Evolutionary conservation across 2,329 filamentous ascomycete genomes (phyloP).

Genomic region (Plectosphaerella cucumerina): DNA sequence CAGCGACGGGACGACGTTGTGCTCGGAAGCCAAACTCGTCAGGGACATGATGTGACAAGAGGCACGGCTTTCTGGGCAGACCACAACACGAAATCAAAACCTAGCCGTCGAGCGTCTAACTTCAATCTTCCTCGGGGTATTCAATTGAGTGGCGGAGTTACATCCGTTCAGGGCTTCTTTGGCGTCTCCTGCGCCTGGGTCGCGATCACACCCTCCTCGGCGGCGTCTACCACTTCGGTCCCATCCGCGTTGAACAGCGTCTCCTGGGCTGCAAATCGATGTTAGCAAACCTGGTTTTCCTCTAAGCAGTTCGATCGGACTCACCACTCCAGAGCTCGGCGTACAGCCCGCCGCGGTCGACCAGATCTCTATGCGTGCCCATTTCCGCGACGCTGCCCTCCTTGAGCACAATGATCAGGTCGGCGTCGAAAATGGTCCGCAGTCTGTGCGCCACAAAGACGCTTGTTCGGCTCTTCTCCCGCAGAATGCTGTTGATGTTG

Average conservation of each 20-base stretch:
- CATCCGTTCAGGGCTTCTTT: not conserved
- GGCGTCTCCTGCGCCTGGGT: not conserved
- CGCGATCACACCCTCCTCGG: conserved; percentile 41
- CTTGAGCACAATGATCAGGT: conserved; percentile 87
- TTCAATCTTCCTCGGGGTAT: not conserved
- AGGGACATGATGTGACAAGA: no score
- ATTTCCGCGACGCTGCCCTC: conserved; percentile 82
- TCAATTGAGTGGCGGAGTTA: not conserved
- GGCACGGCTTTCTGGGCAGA: no score
- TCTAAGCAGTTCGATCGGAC: conserved; percentile 25
- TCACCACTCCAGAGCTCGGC: conserved; percentile 85
- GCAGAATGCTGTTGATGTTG: conserved; percentile 89
- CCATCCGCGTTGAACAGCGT: conserved; percentile 49
- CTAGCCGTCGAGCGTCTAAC: no score
- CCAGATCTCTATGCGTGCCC: conserved; percentile 80
- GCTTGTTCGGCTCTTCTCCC: conserved; percentile 83
- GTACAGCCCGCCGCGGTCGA: conserved; percentile 77
- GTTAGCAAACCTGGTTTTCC: no score
- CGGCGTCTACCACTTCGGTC: conserved; percentile 29
- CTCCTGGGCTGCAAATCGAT: conserved; percentile 51
- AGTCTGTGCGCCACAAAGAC: conserved; percentile 93
- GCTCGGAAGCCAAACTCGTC: no score
- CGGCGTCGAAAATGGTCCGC: conserved; percentile 88
- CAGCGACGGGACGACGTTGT: no score
- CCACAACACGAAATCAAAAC: no score